Percentiles rank a stretch among this genome's conserved stretches.
Conservation (phyloP, 1,284 basidiomycete species). For the Neonothopanus nambi region DNA sequence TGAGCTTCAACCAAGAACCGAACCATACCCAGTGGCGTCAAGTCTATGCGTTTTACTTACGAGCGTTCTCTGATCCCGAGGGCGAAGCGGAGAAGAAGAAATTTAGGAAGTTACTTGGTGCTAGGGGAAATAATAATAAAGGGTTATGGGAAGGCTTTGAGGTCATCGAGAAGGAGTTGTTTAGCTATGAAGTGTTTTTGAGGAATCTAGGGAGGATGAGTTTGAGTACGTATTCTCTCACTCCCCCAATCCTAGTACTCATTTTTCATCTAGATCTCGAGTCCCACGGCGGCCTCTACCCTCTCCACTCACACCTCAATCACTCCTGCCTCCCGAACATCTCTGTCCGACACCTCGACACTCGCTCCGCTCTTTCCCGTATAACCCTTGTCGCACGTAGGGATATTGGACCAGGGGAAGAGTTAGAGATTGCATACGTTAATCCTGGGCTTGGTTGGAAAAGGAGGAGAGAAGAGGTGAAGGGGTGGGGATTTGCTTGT, state of each 20-base stretch:
- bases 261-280: conserved; percentile 68
- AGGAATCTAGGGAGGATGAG: conserved; percentile 79
- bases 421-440: conserved; percentile 80
- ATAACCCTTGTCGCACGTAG: conserved; percentile 70
- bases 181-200: conserved; percentile 75
- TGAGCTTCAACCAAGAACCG: conserved; percentile 37
- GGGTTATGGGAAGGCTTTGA: too few relatives aligned
- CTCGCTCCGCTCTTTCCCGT: conserved; percentile 61
- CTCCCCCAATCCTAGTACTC: conserved; percentile 2
- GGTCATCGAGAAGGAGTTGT: conserved; percentile 54
- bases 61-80: conserved; percentile 58
- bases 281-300: conserved; percentile 84
- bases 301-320: conserved; percentile 85
- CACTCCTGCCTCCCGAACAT: conserved; percentile 82
- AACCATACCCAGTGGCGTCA: conserved; percentile 64
- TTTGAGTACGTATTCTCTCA: conserved; percentile 56
- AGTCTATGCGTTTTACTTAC: conserved; percentile 55
- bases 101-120: conserved; percentile 47
- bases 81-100: conserved; percentile 53
- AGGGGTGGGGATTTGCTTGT: conserved; percentile 82
- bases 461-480: conserved; percentile 57
- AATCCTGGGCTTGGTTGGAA: conserved; percentile 58
- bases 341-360: conserved; percentile 70
- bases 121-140: too few relatives aligned
- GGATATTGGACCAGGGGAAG: conserved; percentile 70